These are phyloP conservation scores for Syncephalastrum monosporum DNA, from an alignment of 371 early-diverging fungal genomes.

Conservation along the genomic window DNA sequence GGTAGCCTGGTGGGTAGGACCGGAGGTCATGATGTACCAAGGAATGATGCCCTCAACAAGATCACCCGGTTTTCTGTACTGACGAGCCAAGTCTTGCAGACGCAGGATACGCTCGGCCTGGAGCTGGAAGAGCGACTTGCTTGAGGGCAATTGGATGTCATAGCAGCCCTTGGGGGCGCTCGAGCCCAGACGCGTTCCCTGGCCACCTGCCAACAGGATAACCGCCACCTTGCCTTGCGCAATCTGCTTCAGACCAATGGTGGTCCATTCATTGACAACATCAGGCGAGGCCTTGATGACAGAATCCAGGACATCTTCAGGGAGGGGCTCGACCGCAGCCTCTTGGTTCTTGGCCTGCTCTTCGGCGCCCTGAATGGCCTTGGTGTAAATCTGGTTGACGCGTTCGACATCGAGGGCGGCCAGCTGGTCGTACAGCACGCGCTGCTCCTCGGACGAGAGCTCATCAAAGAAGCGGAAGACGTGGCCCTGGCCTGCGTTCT, in stretches of 20 bases:
- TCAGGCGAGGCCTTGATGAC: slow-evolving; percentile 57
- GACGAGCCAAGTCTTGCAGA: slow-evolving; percentile 75
- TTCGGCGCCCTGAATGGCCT: slow-evolving; percentile 61
- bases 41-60: slow-evolving; percentile 66
- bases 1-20: slow-evolving; percentile 84
- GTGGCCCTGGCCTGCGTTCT: slow-evolving; percentile 85
- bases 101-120: slow-evolving; percentile 90
- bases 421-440: slow-evolving; percentile 66
- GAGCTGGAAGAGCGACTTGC: slow-evolving; percentile 86
- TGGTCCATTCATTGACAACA: slow-evolving; percentile 70
- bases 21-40: slow-evolving; percentile 96
- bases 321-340: slow-evolving; percentile 72
- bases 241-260: slow-evolving; percentile 76
- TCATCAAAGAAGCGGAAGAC: slow-evolving; percentile 81
- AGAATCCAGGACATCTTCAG: slow-evolving; percentile 74
- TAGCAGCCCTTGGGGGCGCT: slow-evolving; percentile 92
- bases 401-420: slow-evolving; percentile 73
- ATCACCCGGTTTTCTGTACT: slow-evolving; percentile 31
- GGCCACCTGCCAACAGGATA: slow-evolving; percentile 90
- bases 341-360: slow-evolving; percentile 36
- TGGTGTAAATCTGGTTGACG: slow-evolving; percentile 75
- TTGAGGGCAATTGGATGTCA: slow-evolving; percentile 85
- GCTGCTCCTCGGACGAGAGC: slow-evolving; percentile 60
- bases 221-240: slow-evolving; percentile 91
- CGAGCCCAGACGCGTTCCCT: slow-evolving; percentile 89